These are phyloP conservation scores for Cercophora scortea DNA, from an alignment of 495 filamentous ascomycete species.

Conservation along the genomic window DNA sequence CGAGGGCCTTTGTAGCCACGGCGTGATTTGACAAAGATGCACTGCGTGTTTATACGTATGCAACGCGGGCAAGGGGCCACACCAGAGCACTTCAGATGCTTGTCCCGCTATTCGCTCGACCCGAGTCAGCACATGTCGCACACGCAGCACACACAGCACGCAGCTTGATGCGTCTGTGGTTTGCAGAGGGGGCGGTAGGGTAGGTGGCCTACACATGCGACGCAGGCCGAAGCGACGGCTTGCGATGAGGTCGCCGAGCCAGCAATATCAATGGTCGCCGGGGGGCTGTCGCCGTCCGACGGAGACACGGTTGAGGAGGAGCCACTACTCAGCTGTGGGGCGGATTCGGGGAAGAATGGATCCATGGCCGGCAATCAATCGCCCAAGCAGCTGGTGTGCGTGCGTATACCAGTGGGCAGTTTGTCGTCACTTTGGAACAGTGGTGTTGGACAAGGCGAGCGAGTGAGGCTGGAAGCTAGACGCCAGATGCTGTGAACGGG, in stretches of 20 bases:
- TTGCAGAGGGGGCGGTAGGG: no score
- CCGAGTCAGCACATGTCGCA: conserved; percentile 6
- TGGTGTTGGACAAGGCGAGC: no score
- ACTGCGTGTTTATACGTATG: conserved; percentile 30
- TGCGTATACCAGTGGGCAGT: no score
- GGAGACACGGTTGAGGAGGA: conserved; percentile 23
- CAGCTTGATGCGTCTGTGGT: no score
- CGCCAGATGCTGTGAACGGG: no score
- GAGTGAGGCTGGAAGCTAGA: no score
- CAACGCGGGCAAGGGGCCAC: conserved; percentile 38
- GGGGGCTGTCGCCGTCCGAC: conserved; percentile 16
- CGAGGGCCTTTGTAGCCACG: conserved; percentile 45
- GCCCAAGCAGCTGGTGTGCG: no score
- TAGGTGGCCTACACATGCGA: conserved; percentile 33
- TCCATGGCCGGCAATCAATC: conserved; percentile 24
- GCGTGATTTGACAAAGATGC: conserved; percentile 42
- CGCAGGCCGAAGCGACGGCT: conserved; percentile 40
- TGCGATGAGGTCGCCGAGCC: conserved; percentile 18
- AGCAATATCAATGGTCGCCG: conserved; percentile 23
- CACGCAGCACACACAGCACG: no score
- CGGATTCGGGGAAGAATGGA: conserved; percentile 18
- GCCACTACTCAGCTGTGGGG: conserved; percentile 25
- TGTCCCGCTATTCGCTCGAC: conserved; percentile 27
- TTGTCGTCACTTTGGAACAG: no score
- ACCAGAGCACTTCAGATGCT: conserved; percentile 46